Evolutionary conservation across 257 asterid species (phyloP), one percentile per base, ranked within the genome.

Genomic region (Marsdenia floribunda): DNA sequence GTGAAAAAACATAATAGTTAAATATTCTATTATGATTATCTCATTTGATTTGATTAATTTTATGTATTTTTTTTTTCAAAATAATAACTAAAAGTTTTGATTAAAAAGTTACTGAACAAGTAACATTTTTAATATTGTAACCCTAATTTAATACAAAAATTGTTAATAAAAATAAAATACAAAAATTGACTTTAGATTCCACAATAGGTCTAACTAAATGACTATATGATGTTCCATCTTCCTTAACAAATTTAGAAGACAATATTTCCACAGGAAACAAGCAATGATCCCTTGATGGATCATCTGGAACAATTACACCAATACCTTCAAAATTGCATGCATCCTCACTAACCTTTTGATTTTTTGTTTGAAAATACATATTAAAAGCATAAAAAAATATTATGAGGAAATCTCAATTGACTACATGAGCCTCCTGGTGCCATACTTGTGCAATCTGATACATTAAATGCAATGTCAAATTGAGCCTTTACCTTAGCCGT

Each of bases 241-340:
- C 53, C 7, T 2, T 29, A 67, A 19, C 22, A 1, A 4, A 22
- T 3, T 80, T 88, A 3, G 42, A 74, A 16, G 80, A 82, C 57
- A 85, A 77, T 40, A 92, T 29, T 35, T 81, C 90, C 15, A 92
- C 44, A 2, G 96, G 95, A 60, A 90, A 92, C 7, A 55, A 14
- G 33, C 97, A 92, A 5, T 49, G 19, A 2, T 3, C 21, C 0
- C 78, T 74, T 0, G 93, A 81, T 1, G 87, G 87, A 54, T 90
- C 85, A 6, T 1, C 29, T 15, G 72, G 68, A 2, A 78, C 88
- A 1, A 90, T 53, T 59, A 18, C 29, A 0, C 89, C 91, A 49
- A 86, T 38, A 2, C 96, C 96, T 2, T 83, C 83, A 69, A 85
- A 92, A 29, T 71, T 44, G 35, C 83, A 82, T 29, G 80, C 63